Evolutionary conservation across 257 asterid species (phyloP), one percentile per base, ranked within the genome.

Genomic region (Anisodus acutangulus): DNA sequence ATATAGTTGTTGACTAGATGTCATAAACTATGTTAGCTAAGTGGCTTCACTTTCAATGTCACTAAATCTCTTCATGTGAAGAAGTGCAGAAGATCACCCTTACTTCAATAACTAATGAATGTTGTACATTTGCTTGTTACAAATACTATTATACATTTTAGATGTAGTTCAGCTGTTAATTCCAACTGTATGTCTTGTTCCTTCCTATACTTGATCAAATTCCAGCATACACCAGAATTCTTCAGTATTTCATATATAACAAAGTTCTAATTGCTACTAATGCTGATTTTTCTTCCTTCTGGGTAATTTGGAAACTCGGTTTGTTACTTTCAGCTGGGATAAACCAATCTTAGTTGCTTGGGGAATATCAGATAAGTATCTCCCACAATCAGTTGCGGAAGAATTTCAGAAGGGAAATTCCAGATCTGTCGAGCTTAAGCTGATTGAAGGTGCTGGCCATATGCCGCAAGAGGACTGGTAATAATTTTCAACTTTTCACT

Each of bases 401-500:
- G 99, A 96, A 66, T 96, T 96, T 85, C 90, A 88, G 84, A 92
- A 88, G 85, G 89, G 87, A 86, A 96, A 94, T 88, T 90, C 97
- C 0, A 86, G 89, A 26, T 82, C 47, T 31, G 79, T 96, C 82
- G 86, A 92, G 88, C 93, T 94, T 69, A 92, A 92, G 87, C 81
- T 94, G 91, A 90, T 96, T 81, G 99, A 96, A 92, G 99, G 99
- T 26, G 99, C 99, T 16, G 98, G 99, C 58, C 99, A 96, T 85
- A 96, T 96, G 98, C 99, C 99, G 3, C 98, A 94, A 86, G 99
- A 94, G 89, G 99, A 96, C 89, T 96, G 98, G 99, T 96, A 96
- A 74, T 16, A 83, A 16, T 60, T 67, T 83, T 59, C 59, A 70
- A 35, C 26, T 58, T 41, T 72, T 68, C n/a, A 3, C 74, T 41